Evolutionary conservation across 139 green algal genomes (phyloP), one percentile per base, ranked within the genome.

Genomic region (Protoeuglena noctilucae): DNA sequence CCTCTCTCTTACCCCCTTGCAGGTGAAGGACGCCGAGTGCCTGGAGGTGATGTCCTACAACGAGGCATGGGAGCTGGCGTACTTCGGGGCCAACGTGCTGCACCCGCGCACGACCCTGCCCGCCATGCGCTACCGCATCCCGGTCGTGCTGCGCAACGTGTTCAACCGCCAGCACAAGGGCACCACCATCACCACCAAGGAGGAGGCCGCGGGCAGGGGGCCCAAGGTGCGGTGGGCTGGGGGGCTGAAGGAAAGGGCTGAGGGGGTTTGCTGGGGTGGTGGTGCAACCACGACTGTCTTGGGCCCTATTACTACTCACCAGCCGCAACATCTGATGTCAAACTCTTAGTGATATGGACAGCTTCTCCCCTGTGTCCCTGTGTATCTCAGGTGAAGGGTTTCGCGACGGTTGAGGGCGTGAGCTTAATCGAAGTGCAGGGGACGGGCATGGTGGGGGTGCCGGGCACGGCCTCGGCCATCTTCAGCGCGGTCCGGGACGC

Each of bases 81-180:
- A 97, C 75, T 97, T 97, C 73, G 89, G 89, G 39, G 89, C 89
- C 53, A 95, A 93, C 47, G 89, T 97, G 63, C 78, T 97, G 68
- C 89, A 97, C 75, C 89, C 89, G 21, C 72, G 87, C 52, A 96
- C 89, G 29, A 97, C 89, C 2, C 71, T 94, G 51, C 89, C 89
- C 1, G 89, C 86, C 53, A 95, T 96, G 82, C 81, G 81, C 65
- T 90, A 87, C 72, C 51, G 57, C 68, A 95, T 96, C 54, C 89
- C 89, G 54, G 89, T 97, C 65, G 74, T 66, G 63, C 91, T 95
- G 59, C 72, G 87, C 54, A 97, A 97, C 79, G 94, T 94, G 64
- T 97, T 96, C 75, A 91, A 95, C 73, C 67, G 81, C 40, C 23
- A 54, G 2, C 64, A 73, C 9, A 68, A 78, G 28, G 86, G 86